Evolutionary conservation across 139 green algal species (phyloP), one percentile per base, ranked within the genome.

Genomic region (Tetratostichococcus sp.): DNA sequence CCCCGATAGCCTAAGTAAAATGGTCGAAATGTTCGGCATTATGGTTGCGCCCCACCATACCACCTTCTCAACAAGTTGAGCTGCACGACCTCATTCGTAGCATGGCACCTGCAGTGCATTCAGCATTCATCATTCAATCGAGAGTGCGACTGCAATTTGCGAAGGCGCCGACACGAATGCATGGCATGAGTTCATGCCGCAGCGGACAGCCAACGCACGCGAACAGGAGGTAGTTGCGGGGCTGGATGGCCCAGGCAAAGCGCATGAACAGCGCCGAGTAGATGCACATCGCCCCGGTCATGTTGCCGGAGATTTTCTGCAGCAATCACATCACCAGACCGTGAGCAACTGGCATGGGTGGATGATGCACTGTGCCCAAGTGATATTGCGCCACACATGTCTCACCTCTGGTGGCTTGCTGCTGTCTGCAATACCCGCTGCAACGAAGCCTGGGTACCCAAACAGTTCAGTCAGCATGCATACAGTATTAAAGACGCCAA

Each of bases 201-300:
- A n/a, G n/a, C n/a, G n/a, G n/a, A n/a, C n/a, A n/a, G n/a, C n/a
- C n/a, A n/a, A n/a, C 50, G 11, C 19, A 95, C 43, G 88, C 86
- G 58, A 95, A 82, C 11, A 95, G 83, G 30, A 95, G 79, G 68
- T 90, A 89, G 79, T 95, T 95, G 71, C 87, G 74, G 1, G 90
- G 90, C 68, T 86, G 70, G 67, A 95, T 92, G 30, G 78, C 77
- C 90, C 86, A 92, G 31, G 74, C 66, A 69, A 94, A 95, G 17
- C 90, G 85, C 89, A 95, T 95, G 78, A 95, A 95, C 16, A 95
- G 84, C 25, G 72, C 70, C n/a, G 71, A 86, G 81, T 95, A 95
- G 30, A 94, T 68, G 75, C 85, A 92, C 77, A 93, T 83, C n/a
- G 77, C 82, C 34, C 62, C 79, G 16, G 89, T 94, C 89, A 94